phyloP scores from a whole-genome alignment of 2,329 filamentous ascomycete genomes.

The Epicoccum nigrum region DNA sequence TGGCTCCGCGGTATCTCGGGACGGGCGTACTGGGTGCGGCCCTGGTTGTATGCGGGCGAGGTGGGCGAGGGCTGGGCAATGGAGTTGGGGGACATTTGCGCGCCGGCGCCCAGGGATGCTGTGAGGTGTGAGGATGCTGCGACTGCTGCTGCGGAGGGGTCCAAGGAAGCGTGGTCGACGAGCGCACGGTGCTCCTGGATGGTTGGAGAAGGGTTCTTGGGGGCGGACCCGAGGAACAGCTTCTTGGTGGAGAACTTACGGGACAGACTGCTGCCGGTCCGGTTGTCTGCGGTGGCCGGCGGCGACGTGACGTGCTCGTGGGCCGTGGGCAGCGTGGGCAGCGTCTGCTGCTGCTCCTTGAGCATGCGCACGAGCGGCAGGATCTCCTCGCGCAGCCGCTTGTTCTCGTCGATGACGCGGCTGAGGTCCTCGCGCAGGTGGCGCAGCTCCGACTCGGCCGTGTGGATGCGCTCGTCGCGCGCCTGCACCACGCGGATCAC shows the following conservation, averaged over 20 bases:
- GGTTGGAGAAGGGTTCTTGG: constrained; percentile 59
- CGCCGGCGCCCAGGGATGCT: constrained; percentile 52
- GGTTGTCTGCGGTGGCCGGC: constrained; percentile 42
- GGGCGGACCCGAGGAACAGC: constrained; percentile 55
- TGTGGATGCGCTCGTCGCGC: constrained; percentile 86
- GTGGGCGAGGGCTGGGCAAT: constrained; percentile 56
- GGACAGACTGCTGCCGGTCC: constrained; percentile 54
- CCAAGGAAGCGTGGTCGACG: constrained; percentile 51
- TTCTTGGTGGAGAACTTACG: constrained; percentile 61
- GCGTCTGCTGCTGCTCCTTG: constrained; percentile 88
- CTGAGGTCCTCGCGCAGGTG: constrained; percentile 66
- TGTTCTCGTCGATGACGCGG: constrained; percentile 75
- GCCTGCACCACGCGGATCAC: constrained; percentile 88
- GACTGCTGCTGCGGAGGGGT: constrained; percentile 58
- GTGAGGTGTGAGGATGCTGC: constrained; percentile 59
- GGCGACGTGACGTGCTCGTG: constrained; percentile 48
- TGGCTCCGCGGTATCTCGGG: constrained; percentile 38
- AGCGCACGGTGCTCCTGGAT: constrained; percentile 52
- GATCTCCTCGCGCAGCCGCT: constrained; percentile 86
- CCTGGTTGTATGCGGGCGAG: constrained; percentile 55
- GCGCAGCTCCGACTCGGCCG: constrained; percentile 82
- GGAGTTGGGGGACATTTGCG: constrained; percentile 50
- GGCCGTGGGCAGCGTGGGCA: constrained; percentile 67
- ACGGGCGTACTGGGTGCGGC: constrained; percentile 37
- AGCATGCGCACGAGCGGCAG: constrained; percentile 86